Percentiles rank a stretch among this genome's conserved stretches.
Conservation (phyloP, 306 rosid species). For the Betula pendula region DNA sequence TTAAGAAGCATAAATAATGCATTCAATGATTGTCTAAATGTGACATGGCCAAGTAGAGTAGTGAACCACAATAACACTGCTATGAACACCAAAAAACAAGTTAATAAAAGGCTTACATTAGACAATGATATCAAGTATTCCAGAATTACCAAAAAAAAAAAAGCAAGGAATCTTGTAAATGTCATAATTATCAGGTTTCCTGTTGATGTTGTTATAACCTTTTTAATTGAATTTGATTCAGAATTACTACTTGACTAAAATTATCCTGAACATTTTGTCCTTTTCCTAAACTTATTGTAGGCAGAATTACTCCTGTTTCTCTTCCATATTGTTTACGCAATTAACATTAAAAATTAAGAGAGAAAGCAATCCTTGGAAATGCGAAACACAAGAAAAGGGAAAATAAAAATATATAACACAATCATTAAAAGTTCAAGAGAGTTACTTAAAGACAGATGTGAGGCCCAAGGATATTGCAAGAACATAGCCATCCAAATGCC, state of each 20-base stretch:
- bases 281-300: background rate
- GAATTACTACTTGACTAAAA: background rate
- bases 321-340: background rate
- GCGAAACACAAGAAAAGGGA: conserved; percentile 9
- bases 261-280: background rate
- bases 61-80: background rate
- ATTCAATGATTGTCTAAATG: background rate
- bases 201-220: background rate
- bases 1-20: background rate
- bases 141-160: background rate
- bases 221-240: background rate
- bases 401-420: background rate
- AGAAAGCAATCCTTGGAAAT: conserved; percentile 15
- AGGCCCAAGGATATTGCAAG: conserved; percentile 89
- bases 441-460: conserved; percentile 77
- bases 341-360: conserved; percentile 19
- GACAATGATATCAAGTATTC: background rate
- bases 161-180: background rate
- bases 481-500: conserved; percentile 65
- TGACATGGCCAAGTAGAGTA: background rate
- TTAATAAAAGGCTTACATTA: background rate
- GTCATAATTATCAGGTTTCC: background rate
- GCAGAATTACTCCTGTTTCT: background rate
- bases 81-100: background rate
- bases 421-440: conserved; percentile 26